Evolutionary conservation across 192 early-diverging fungal genomes (phyloP), one percentile per base, ranked within the genome.

Genomic region (Umbelopsis isabellina): DNA sequence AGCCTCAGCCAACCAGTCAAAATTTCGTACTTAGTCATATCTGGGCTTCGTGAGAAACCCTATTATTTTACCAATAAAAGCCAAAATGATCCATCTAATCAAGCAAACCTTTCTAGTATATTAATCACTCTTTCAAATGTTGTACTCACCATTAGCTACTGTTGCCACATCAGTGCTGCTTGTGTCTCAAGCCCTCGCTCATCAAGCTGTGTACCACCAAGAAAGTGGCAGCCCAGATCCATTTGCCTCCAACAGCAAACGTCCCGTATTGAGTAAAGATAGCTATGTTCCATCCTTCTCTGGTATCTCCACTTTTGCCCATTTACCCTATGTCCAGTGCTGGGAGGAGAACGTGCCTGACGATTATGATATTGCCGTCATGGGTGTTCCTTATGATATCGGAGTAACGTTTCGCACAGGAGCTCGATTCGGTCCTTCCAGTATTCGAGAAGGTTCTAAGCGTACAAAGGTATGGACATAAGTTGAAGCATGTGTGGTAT

Each of bases 331-430:
- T 47, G 48, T 68, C 22, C 66, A 76, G 10, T 76, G 75, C 45
- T 76, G 69, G 69, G 75, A 72, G 2, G 70, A 76, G 33, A 48
- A 52, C 49, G 47, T 69, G 1, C 48, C 48, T 1, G 70, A 76
- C 15, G 75, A 76, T 48, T 76, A 76, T 76, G 75, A 76, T 65
- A 71, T 76, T 47, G 75, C 75, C 3, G 67, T 76, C 13, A 66
- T 76, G 25, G 75, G 75, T 51, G 75, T 66, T 44, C 75, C 75
- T 41, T 76, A 72, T 58, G 75, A 76, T 65, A 76, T 76, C 23
- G 75, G 75, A 15, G 75, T 76, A n/a, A 76, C 70, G n/a, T 76
- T 76, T 47, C 51, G 75, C n/a, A 72, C 75, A 35, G 75, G 75
- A 21, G 75, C 75, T 47, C 66, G 75, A n/a, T 76, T 76, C 65